phyloP scores from a whole-genome alignment of 2,329 filamentous ascomycete genomes.

The Claviceps sp. region DNA sequence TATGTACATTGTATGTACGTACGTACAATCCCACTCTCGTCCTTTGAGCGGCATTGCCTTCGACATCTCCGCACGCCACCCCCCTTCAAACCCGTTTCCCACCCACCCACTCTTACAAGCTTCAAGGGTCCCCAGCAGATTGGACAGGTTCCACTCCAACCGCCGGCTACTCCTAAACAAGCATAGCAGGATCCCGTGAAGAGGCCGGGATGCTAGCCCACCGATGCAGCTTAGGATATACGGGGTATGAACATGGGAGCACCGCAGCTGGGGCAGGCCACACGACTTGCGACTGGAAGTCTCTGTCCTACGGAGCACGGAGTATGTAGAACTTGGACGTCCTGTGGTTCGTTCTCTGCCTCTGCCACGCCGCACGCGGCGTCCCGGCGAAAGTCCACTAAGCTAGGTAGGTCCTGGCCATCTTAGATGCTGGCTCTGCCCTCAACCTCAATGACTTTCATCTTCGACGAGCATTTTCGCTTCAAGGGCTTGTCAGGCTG shows the following conservation, averaged over 20 bases:
- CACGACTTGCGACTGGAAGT: background rate
- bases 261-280: background rate
- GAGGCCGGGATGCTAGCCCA: background rate
- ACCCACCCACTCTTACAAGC: background rate
- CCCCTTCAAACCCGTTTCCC: background rate
- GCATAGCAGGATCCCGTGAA: slow-evolving; percentile 3
- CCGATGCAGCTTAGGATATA: slow-evolving; percentile 1
- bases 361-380: background rate
- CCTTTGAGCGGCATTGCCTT: background rate
- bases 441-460: background rate
- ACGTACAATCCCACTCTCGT: background rate
- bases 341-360: slow-evolving; percentile 1
- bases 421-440: slow-evolving; percentile 1
- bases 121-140: background rate
- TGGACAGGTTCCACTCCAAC: slow-evolving; percentile 5
- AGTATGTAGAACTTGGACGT: background rate
- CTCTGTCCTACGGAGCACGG: background rate
- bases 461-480: background rate
- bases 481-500: background rate
- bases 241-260: slow-evolving; percentile 1
- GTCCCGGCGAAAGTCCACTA: background rate
- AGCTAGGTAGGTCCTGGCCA: slow-evolving; percentile 3
- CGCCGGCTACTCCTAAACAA: slow-evolving; percentile 4
- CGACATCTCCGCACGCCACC: background rate
- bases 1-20: no score